Evolutionary conservation across 176 grass and related monocot genomes (phyloP), one percentile per base, ranked within the genome.

Genomic region (Avena atlantica): DNA sequence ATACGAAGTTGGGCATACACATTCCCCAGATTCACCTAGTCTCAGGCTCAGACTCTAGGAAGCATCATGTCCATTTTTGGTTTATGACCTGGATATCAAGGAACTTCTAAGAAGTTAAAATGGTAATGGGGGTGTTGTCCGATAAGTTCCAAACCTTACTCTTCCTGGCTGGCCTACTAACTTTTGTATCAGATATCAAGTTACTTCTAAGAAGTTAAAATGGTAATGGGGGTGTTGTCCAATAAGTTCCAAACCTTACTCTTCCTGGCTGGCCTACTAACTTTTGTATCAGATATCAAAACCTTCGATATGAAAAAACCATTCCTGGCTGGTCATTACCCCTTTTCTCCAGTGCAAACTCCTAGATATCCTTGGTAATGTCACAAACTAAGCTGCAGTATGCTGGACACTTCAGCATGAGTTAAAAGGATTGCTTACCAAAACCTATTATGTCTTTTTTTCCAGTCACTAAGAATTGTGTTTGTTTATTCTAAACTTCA

Each of bases 11-110:
- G 72, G 53, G 62, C 45, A 21, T 73, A 59, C 45, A 61, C 69
- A 81, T 31, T 45, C 9, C 75, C 37, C 31, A 44, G 68, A 37
- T 34, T 84, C 6, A 36, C 48, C 55, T 78, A 20, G 47, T 56
- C 13, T 31, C 11, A 31, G 6, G 74, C 47, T 58, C 56, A 58
- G 56, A 78, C 55, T 78, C 84, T 78, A 83, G 64, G 29, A 64
- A 49, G 16, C 10, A 57, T 15, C 12, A 50, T 58, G 14, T 52
- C n/a, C 40, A 86, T 10, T 23, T 70, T 81, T 77, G 25, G 70
- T 37, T 86, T 86, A 15, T 70, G 62, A 2, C 27, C 40, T 82
- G 60, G 58, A 81, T 85, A 69, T 23, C 3, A 61, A 77, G 25
- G 6, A 74, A 74, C 11, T 44, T 74, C 20, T 72, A 72, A 59